These are phyloP conservation scores for Penicillium lagena DNA, from an alignment of 495 filamentous ascomycete genomes.

Conservation along the genomic window DNA sequence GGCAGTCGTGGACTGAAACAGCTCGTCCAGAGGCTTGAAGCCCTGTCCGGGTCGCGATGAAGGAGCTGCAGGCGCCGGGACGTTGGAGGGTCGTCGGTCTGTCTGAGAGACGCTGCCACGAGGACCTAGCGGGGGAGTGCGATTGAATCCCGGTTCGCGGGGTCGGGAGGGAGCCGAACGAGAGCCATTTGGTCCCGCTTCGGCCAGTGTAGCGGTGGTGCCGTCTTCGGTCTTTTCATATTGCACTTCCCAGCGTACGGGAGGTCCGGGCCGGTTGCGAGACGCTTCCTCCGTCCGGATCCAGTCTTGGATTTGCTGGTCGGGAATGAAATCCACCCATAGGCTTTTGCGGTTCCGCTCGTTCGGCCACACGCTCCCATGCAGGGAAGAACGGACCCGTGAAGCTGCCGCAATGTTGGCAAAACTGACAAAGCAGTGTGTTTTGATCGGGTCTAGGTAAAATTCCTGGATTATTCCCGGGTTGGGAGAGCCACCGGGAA, in stretches of 20 bases:
- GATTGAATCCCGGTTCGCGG: constrained; percentile 22
- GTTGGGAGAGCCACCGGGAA: constrained; percentile 43
- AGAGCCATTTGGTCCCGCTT: constrained; percentile 25
- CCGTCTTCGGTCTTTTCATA: constrained; percentile 56
- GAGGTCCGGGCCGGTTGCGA: constrained; percentile 37
- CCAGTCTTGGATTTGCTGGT: constrained; percentile 68
- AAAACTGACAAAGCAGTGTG: constrained; percentile 80
- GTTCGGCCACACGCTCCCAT: constrained; percentile 76
- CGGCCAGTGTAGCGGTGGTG: constrained; percentile 49
- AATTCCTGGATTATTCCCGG: constrained; percentile 55
- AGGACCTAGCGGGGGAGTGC: constrained; percentile 29
- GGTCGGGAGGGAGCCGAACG: constrained; percentile 16
- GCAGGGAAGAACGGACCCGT: constrained; percentile 69
- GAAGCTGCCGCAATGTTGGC: constrained; percentile 61
- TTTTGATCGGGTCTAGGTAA: constrained; percentile 77
- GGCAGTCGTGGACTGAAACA: constrained; percentile 55
- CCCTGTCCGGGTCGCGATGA: constrained; percentile 33
- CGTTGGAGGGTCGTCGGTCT: constrained; percentile 17
- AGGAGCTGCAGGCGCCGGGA: constrained; percentile 3
- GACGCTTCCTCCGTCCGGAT: constrained; percentile 58
- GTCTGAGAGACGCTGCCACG: constrained; percentile 20
- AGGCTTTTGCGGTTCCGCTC: constrained; percentile 79
- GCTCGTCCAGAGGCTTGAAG: constrained; percentile 55
- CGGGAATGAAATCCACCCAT: constrained; percentile 87
- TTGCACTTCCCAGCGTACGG: constrained; percentile 63